A percentile compares a stretch with the other conserved stretches of the same genome.
Conservation (phyloP, 371 early-diverging fungal genomes). For the Mortierella sp. region DNA sequence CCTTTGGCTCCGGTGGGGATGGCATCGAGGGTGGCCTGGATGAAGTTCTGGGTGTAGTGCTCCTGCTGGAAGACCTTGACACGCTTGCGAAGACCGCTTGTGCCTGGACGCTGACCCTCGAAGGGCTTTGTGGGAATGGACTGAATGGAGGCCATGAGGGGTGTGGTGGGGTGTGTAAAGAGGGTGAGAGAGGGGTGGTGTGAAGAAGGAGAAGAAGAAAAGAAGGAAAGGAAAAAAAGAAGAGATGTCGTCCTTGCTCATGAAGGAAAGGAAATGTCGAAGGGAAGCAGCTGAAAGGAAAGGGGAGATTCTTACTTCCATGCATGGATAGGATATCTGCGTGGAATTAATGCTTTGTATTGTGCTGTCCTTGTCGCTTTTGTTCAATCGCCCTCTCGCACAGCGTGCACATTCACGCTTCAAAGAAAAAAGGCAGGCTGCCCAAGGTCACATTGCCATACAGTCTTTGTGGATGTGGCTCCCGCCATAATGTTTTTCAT, state of each 20-base stretch:
- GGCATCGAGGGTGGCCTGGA: slow-evolving; percentile 86
- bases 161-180: neutral
- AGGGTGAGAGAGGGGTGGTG: neutral
- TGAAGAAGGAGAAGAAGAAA: slow-evolving; percentile 4
- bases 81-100: slow-evolving; percentile 95
- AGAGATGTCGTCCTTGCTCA: neutral
- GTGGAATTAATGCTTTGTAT: neutral
- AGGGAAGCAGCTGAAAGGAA: neutral
- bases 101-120: slow-evolving; percentile 97
- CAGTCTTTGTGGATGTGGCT: too few relatives aligned
- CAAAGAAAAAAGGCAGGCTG: too few relatives aligned
- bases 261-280: neutral
- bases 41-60: slow-evolving; percentile 97
- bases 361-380: too few relatives aligned
- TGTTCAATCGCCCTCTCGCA: too few relatives aligned
- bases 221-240: neutral
- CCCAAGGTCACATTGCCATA: too few relatives aligned
- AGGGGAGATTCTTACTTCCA: neutral
- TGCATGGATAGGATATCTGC: neutral
- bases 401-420: too few relatives aligned
- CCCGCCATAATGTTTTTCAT: too few relatives aligned
- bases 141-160: slow-evolving; percentile 59
- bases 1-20: slow-evolving; percentile 86
- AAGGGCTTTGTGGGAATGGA: slow-evolving; percentile 78
- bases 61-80: slow-evolving; percentile 95